These are phyloP conservation scores for Colletotrichum simmondsii DNA, from an alignment of 2,329 filamentous ascomycete species.

Conservation along the genomic window DNA sequence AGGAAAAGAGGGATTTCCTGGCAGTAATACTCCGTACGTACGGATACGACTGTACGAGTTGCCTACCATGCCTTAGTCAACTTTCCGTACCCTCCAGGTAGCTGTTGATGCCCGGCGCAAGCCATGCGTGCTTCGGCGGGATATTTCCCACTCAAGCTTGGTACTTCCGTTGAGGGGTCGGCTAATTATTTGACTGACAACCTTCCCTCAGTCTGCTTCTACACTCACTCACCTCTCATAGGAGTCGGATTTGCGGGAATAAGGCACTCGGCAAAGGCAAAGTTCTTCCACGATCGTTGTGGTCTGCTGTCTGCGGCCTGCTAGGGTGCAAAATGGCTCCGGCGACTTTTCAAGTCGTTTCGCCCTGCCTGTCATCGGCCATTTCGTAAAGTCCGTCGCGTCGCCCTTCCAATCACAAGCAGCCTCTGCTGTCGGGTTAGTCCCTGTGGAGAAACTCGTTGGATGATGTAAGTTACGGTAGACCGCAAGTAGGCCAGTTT, in stretches of 20 bases:
- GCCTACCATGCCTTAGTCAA: background rate
- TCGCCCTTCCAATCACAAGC: conserved; percentile 1
- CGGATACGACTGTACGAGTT: background rate
- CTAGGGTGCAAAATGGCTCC: background rate
- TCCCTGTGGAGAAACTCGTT: conserved; percentile 5
- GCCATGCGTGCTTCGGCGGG: background rate
- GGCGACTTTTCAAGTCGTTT: background rate
- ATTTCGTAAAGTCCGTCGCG: conserved; percentile 20
- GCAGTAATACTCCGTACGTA: background rate
- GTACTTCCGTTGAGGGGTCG: background rate
- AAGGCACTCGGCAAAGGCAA: background rate
- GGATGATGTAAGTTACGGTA: conserved; percentile 17
- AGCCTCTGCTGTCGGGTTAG: conserved; percentile 5
- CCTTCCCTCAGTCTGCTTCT: too few relatives aligned
- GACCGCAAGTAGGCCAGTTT: background rate
- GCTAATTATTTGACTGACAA: background rate
- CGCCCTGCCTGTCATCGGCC: conserved; percentile 15
- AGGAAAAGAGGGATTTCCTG: background rate
- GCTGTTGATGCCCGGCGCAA: background rate
- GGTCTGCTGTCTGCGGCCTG: background rate
- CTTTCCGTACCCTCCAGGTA: background rate
- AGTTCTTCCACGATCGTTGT: background rate
- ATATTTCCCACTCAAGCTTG: too few relatives aligned
- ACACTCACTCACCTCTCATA: too few relatives aligned
- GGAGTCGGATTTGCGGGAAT: background rate